Evolutionary conservation across 768 basidiomycete species (phyloP).

Genomic region (Gloeostereum incarnatum): DNA sequence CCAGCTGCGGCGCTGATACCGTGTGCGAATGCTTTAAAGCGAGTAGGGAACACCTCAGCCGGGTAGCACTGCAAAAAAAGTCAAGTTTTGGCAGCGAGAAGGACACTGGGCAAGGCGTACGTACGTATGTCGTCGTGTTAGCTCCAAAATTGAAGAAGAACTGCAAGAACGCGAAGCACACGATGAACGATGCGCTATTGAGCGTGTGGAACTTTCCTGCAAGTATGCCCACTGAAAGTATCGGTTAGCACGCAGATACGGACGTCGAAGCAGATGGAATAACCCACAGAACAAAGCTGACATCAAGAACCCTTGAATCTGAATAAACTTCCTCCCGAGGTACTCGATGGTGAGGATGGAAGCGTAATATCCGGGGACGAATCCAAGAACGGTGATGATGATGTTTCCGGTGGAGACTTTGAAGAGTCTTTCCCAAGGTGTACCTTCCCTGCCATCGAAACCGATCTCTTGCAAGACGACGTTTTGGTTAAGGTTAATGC

Average conservation of each 20-base stretch:
- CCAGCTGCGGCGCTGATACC: constrained; percentile 68
- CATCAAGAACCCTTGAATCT: constrained; percentile 65
- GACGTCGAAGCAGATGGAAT: constrained; percentile 8
- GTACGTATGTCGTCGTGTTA: constrained; percentile 54
- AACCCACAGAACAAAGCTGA: constrained; percentile 56
- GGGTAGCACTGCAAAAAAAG: constrained; percentile 48
- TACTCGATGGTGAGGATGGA: constrained; percentile 63
- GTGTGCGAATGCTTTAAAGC: constrained; percentile 65
- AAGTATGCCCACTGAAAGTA: constrained; percentile 47
- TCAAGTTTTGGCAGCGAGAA: neutral
- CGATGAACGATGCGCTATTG: constrained; percentile 53
- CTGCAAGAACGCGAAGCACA: constrained; percentile 64
- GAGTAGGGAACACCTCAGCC: constrained; percentile 74
- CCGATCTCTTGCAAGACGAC: constrained; percentile 72
- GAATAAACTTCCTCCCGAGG: constrained; percentile 67
- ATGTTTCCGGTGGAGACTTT: constrained; percentile 58
- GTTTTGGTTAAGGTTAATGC: constrained; percentile 65
- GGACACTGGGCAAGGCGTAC: constrained; percentile 4
- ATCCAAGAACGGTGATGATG: constrained; percentile 68
- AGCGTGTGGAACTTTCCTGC: constrained; percentile 55
- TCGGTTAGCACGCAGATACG: constrained; percentile 1
- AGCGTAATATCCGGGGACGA: constrained; percentile 72
- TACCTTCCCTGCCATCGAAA: constrained; percentile 46
- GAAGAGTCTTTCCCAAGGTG: constrained; percentile 58
- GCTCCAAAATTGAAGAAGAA: constrained; percentile 84